Evolutionary conservation across 345 rosid genomes (phyloP).

Genomic region (Tarenaya hassleriana): DNA sequence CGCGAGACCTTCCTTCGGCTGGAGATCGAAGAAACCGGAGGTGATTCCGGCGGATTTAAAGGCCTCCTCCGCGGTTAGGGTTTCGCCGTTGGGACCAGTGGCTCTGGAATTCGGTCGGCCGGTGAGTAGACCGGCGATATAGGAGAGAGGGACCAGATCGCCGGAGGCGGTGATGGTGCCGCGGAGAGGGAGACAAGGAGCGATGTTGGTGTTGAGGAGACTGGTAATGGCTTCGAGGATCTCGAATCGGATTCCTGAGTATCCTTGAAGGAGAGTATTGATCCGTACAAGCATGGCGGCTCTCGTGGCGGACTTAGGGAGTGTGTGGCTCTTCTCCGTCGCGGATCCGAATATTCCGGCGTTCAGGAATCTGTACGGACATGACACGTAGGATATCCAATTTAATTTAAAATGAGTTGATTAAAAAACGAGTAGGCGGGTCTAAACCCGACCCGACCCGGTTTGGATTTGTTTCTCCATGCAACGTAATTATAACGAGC

Average conservation of each 20-base stretch:
- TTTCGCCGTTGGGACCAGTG: conserved; percentile 44
- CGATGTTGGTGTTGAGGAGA: conserved; percentile 55
- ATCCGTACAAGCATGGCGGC: conserved; percentile 75
- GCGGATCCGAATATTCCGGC: conserved; percentile 63
- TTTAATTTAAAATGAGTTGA: conserved; percentile 11
- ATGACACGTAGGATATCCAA: background rate
- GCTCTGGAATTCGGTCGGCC: conserved; percentile 64
- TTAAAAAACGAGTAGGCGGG: background rate
- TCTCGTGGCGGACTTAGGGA: conserved; percentile 55
- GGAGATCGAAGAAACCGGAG: conserved; percentile 49
- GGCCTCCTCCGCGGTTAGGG: conserved; percentile 39
- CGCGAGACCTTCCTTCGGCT: conserved; percentile 74
- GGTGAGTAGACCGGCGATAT: conserved; percentile 54
- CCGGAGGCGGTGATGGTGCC: conserved; percentile 73
- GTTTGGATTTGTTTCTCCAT: conserved; percentile 13
- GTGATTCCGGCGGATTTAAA: conserved; percentile 40
- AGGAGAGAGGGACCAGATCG: conserved; percentile 62
- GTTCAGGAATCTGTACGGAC: conserved; percentile 45
- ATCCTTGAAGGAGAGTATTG: conserved; percentile 74
- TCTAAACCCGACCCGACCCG: conserved; percentile 3
- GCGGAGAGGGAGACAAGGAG: conserved; percentile 69
- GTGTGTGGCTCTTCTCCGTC: conserved; percentile 46
- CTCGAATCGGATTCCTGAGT: conserved; percentile 68
- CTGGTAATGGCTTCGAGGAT: conserved; percentile 58
- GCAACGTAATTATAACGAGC: conserved; percentile 21